A percentile compares a stretch with the other conserved stretches of the same genome.
Conservation (phyloP, 768 basidiomycete genomes). For the Pholiota conissans region DNA sequence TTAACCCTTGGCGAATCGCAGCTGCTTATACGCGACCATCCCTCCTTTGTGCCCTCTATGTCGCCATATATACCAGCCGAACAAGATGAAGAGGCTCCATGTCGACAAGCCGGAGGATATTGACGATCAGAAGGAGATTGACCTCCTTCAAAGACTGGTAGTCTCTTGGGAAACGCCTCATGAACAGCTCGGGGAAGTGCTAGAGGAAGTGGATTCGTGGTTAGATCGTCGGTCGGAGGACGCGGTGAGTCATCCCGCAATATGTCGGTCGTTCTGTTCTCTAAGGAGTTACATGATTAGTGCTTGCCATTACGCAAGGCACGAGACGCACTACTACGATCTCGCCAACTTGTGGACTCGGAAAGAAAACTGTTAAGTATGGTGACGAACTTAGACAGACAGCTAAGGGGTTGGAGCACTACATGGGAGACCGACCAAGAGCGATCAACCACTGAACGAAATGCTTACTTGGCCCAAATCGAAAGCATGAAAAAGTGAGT, state of each 20-base stretch:
- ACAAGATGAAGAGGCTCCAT: slow-evolving; percentile 66
- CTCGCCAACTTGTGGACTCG: slow-evolving; percentile 5
- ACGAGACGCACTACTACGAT: slow-evolving; percentile 12
- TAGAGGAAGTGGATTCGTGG: slow-evolving; percentile 53
- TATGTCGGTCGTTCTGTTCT: no score
- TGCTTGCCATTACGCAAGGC: slow-evolving; percentile 17
- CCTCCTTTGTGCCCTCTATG: slow-evolving; percentile 66
- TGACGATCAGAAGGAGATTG: slow-evolving; percentile 34
- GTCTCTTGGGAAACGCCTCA: slow-evolving; percentile 41
- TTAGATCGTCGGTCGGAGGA: slow-evolving; percentile 41
- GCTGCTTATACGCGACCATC: slow-evolving; percentile 53
- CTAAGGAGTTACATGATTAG: no score
- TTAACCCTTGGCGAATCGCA: slow-evolving; percentile 18
- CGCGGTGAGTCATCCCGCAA: slow-evolving; percentile 30
- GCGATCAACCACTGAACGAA: no score
- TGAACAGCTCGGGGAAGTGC: slow-evolving; percentile 34
- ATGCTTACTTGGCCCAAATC: slow-evolving; percentile 3
- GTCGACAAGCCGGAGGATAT: slow-evolving; percentile 47
- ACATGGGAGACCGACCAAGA: no score
- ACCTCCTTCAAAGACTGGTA: slow-evolving; percentile 36
- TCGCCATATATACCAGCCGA: slow-evolving; percentile 57
- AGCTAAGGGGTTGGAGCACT: no score
- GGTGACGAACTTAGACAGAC: background rate
- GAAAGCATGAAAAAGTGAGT: slow-evolving; percentile 15
- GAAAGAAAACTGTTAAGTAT: background rate